Base-by-base conservation (phyloP, 2,329 filamentous ascomycete species). In the Sporothrix euskadiensis region DNA sequence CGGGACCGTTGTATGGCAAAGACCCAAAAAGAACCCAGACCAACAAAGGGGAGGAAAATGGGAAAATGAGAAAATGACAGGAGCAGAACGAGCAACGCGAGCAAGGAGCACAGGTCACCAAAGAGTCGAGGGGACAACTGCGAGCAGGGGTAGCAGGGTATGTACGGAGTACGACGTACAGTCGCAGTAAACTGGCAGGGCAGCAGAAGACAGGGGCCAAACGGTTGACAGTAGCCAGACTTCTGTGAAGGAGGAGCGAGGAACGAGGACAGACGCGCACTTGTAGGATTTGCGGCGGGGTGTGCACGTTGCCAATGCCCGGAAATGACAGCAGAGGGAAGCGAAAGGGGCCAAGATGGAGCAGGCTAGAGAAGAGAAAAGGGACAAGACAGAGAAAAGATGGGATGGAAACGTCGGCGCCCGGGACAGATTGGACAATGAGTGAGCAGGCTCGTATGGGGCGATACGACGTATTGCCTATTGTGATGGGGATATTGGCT, bases 401-500 rank as follows among this genome's bases (percentile, higher is more conserved):
- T 73, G 68, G 57, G 68, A 71, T 63, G 61, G 66, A 66, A 44
- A 47, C 26, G 19, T 68, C 26, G 65, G 65, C 35, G 30, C 44
- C 19, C 61, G 61, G 61, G 26, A 6, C 63, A 6, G 44, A 52
- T 52, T 52, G 44, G 44, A 49, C 63, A 66, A 19, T 12, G 35
- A 19, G 12, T 66, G 61, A 12, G 61, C 22, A 30, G 39, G 65
- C 65, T 68, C 69, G 44, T 44, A 71, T 39, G 39, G 68, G 72
- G 41, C 72, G 71, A 49, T 2, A 26, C 26, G 26, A 26, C 26
- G 26, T 73, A 71, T 71, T 72, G 66, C 59, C 16, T 57, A 68
- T 8, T 35, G 35, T 35, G 35, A 35, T 52, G 72, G 35, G 44
- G 32, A 75, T 74, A 74, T 73, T 75, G 49, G 65, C 35, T 61